Percentiles rank a stretch among this genome's conserved stretches.
phyloP scores from a whole-genome alignment of 2,329 filamentous ascomycete genomes.

The Fusarium nelsonii region DNA sequence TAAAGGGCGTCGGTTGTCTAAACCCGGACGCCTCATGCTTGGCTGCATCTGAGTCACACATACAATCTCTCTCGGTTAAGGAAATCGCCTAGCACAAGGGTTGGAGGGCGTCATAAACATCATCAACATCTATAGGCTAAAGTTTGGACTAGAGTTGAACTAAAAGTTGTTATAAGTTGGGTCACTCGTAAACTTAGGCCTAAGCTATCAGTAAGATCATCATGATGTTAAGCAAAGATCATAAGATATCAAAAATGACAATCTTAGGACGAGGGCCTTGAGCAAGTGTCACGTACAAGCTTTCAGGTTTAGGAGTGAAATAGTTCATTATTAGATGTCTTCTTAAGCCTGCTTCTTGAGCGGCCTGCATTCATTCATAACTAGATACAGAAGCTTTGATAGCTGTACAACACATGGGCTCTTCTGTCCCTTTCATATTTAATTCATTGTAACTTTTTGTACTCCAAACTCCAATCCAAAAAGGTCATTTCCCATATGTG shows the following conservation, averaged over 20 bases:
- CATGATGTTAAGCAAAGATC: neutral
- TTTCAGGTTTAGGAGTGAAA: conserved; percentile 2
- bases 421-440: conserved; percentile 23
- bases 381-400: conserved; percentile 38
- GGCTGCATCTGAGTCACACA: conserved; percentile 19
- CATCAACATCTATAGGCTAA: neutral
- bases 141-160: neutral
- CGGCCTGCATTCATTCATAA: conserved; percentile 33
- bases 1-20: conserved; percentile 13
- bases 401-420: conserved; percentile 36
- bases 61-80: conserved; percentile 1
- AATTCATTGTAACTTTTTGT: conserved; percentile 33
- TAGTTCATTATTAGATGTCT: conserved; percentile 29
- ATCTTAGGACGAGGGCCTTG: neutral
- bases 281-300: neutral
- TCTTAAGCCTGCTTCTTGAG: conserved; percentile 37
- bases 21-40: conserved; percentile 34
- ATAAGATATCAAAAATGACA: neutral
- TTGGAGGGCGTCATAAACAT: neutral
- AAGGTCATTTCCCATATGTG: conserved; percentile 39
- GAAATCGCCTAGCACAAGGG: neutral
- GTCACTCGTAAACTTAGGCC: neutral
- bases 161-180: neutral
- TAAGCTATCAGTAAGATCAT: neutral
- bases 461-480: conserved; percentile 33